Evolutionary conservation across 129 eudicot species (phyloP), one percentile per base, ranked within the genome.

Genomic region (Pittosporum tobira): DNA sequence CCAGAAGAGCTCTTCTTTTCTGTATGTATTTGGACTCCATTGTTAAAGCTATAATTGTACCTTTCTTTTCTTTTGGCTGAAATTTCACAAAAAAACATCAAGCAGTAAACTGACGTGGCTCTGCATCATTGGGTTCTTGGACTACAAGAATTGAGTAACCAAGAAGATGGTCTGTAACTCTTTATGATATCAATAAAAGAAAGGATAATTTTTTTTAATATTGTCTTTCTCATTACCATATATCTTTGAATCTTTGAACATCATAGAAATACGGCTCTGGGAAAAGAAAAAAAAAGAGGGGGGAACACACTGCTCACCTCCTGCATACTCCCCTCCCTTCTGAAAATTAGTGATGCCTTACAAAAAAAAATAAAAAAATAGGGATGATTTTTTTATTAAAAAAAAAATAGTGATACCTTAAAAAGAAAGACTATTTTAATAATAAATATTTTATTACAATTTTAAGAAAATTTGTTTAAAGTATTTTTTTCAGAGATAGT

Each of bases 21-120:
- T 57, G 0, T 30, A 54, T 54, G 8, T 28, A 18, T 7, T 3
- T 29, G 16, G 44, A 55, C 44, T 55, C 25, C 42, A 31, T 30
- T 30, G 60, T 9, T 9, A 55, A 30, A 55, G 45, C 27, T 18
- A 55, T 55, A 18, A 55, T 55, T 55, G 44, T 37, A 29, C 60
- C 60, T 10, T 48, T 48, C 62, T 25, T 23, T 38, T 0, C 34
- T 55, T 30, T 19, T 36, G 19, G 27, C 46, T 57, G 62, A 21
- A 30, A 57, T 9, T 0, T 21, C 23, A 3, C 48, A 31, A 21
- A 36, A 36, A 23, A 22, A 12, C 48, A 11, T 6, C 29, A n/a
- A 30, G 19, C 59, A 29, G 1, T 6, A 27, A 27, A 1, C 62
- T 30, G 11, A 37, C 14, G 48, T 37, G 62, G 62, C 48, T 36